Conservation (phyloP, 106 monocot species). For the Dioscorea dumetorum region DNA sequence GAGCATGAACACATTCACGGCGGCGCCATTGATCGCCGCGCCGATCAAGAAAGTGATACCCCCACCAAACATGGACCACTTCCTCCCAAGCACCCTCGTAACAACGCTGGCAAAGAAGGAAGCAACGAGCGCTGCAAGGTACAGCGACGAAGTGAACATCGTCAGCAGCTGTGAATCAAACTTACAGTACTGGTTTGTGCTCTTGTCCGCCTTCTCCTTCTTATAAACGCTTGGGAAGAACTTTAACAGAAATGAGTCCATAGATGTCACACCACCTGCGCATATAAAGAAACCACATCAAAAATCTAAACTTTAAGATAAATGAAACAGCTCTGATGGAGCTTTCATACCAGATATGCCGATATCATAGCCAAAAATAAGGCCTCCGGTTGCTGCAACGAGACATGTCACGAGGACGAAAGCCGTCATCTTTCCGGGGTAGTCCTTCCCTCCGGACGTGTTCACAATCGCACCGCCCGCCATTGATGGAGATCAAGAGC, state of each 20-base stretch:
- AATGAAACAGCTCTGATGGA: background rate
- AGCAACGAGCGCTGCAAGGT: constrained; percentile 4
- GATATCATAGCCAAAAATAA: constrained; percentile 24
- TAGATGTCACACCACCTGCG: constrained; percentile 6
- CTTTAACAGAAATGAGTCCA: constrained; percentile 1
- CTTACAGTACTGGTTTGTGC: constrained; percentile 8
- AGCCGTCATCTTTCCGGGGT: constrained; percentile 14
- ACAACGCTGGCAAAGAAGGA: constrained; percentile 25
- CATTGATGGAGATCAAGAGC: constrained; percentile 22
- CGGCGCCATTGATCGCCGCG: constrained; percentile 24
- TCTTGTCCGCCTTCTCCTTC: constrained; percentile 1
- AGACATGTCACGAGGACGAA: constrained; percentile 18
- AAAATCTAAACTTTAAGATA: background rate
- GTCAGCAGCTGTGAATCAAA: constrained; percentile 5
- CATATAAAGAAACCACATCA: background rate
- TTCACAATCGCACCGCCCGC: constrained; percentile 10
- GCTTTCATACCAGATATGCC: constrained; percentile 13
- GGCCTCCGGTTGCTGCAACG: constrained; percentile 21
- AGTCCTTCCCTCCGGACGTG: constrained; percentile 1
- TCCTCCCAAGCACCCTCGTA: constrained; percentile 18
- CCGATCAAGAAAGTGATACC: constrained; percentile 25
- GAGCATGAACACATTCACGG: constrained; percentile 21
- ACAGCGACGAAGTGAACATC: constrained; percentile 8
- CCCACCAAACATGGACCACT: constrained; percentile 24
- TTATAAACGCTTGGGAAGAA: constrained; percentile 5